Percentiles rank a stretch among this genome's conserved stretches.
Conservation (phyloP, 805 yeast genomes). For the Metschnikowia similis region DNA sequence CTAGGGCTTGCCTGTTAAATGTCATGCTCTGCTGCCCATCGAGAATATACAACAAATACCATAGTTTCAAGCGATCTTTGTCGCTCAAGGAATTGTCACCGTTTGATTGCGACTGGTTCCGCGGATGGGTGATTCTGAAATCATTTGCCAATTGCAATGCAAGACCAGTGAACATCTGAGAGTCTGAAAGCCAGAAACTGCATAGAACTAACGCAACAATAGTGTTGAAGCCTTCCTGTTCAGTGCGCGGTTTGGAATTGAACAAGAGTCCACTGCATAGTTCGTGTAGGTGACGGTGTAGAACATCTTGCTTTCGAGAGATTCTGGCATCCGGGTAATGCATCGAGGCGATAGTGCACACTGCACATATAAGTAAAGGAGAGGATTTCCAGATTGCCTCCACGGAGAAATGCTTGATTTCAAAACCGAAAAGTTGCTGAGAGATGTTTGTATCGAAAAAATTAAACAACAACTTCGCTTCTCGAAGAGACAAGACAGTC, state of each 20-base stretch:
- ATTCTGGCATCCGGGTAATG: constrained; percentile 45
- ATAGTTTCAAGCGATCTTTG: constrained; percentile 48
- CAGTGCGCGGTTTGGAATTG: constrained; percentile 38
- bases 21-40: constrained; percentile 69
- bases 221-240: constrained; percentile 51
- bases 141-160: constrained; percentile 65
- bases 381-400: constrained; percentile 50
- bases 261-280: constrained; percentile 33
- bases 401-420: constrained; percentile 45
- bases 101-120: constrained; percentile 31
- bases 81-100: constrained; percentile 18
- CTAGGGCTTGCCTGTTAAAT: constrained; percentile 52
- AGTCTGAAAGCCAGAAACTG: constrained; percentile 65
- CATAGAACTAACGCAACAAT: constrained; percentile 62
- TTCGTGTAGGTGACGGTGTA: constrained; percentile 30
- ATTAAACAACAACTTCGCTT: constrained; percentile 47
- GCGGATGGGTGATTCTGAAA: constrained; percentile 17
- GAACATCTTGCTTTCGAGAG: constrained; percentile 23
- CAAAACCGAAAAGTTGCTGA: constrained; percentile 65
- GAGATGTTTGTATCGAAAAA: constrained; percentile 54
- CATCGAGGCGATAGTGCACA: constrained; percentile 58
- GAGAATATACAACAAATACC: constrained; percentile 62
- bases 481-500: constrained; percentile 30
- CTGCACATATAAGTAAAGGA: constrained; percentile 55
- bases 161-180: constrained; percentile 61